phyloP scores from a whole-genome alignment of 352 stramenopile genomes.

The Pseudoperonospora humuli region DNA sequence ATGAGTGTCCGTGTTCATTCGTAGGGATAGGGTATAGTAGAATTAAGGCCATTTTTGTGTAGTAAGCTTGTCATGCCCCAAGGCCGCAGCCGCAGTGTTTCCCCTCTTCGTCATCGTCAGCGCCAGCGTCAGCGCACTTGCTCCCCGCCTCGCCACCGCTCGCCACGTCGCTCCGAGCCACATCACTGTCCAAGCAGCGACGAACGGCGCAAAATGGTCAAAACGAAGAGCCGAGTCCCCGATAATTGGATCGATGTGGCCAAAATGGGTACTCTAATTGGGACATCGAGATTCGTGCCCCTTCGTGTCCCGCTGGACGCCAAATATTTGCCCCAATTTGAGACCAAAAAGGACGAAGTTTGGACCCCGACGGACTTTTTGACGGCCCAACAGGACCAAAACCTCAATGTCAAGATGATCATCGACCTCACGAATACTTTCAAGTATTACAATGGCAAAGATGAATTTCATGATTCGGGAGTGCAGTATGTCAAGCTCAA shows the following conservation, averaged over 20 bases:
- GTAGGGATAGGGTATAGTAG: too few relatives aligned
- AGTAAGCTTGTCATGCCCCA: slow-evolving; percentile 5
- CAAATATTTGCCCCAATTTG: slow-evolving; percentile 47
- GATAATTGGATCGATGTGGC: slow-evolving; percentile 78
- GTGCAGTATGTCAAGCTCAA: slow-evolving; percentile 72
- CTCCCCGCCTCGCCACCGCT: background rate
- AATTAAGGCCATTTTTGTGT: too few relatives aligned
- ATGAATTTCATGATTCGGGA: slow-evolving; percentile 34
- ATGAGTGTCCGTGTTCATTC: too few relatives aligned
- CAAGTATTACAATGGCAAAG: slow-evolving; percentile 71
- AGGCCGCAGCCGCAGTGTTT: slow-evolving; percentile 8
- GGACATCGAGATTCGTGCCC: slow-evolving; percentile 45
- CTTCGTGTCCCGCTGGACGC: slow-evolving; percentile 66
- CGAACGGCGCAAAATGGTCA: slow-evolving; percentile 17
- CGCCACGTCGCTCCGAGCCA: slow-evolving; percentile 3
- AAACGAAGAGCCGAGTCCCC: slow-evolving; percentile 36
- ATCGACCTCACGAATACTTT: slow-evolving; percentile 81
- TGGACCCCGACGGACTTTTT: slow-evolving; percentile 60
- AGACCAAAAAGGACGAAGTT: slow-evolving; percentile 24
- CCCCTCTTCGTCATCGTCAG: slow-evolving; percentile 9
- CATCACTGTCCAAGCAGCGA: background rate
- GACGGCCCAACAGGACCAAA: slow-evolving; percentile 25
- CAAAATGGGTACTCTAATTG: slow-evolving; percentile 60
- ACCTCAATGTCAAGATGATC: slow-evolving; percentile 50
- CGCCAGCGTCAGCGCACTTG: slow-evolving; percentile 1